Conservation (phyloP, 148 eudicot species). For the Camellia japonica region DNA sequence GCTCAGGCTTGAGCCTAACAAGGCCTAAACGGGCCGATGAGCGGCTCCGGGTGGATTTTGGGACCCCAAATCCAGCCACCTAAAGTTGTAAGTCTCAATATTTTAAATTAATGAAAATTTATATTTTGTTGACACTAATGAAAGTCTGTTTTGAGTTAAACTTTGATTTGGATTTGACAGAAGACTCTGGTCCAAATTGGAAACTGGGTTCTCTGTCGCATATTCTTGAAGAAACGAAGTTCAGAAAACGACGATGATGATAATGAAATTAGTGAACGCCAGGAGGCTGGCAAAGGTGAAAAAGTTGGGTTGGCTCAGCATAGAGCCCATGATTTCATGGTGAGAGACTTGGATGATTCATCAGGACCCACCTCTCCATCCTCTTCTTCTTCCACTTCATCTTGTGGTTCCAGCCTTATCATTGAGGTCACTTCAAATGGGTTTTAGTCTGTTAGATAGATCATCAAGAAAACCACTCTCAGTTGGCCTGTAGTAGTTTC, state of each 20-base stretch:
- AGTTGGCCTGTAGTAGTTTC: background rate
- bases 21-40: too few species aligned
- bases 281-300: too few species aligned
- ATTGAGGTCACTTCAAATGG: conserved; percentile 32
- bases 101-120: too few species aligned
- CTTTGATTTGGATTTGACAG: conserved; percentile 16
- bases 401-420: conserved; percentile 40
- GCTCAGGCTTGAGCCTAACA: too few species aligned
- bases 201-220: conserved; percentile 52
- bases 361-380: conserved; percentile 7
- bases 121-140: too few species aligned
- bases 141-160: too few species aligned
- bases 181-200: conserved; percentile 26
- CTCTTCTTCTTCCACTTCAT: conserved; percentile 30
- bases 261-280: background rate
- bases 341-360: background rate
- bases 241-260: background rate
- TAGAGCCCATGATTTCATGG: background rate
- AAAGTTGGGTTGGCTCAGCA: background rate
- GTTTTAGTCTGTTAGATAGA: background rate
- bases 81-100: too few species aligned
- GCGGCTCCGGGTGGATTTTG: too few species aligned
- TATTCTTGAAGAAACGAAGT: conserved; percentile 39
- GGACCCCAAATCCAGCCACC: too few species aligned
- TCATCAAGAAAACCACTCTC: conserved; percentile 21